Base-by-base conservation (phyloP, 2,329 filamentous ascomycete species). In the Cercospora brassicicola region DNA sequence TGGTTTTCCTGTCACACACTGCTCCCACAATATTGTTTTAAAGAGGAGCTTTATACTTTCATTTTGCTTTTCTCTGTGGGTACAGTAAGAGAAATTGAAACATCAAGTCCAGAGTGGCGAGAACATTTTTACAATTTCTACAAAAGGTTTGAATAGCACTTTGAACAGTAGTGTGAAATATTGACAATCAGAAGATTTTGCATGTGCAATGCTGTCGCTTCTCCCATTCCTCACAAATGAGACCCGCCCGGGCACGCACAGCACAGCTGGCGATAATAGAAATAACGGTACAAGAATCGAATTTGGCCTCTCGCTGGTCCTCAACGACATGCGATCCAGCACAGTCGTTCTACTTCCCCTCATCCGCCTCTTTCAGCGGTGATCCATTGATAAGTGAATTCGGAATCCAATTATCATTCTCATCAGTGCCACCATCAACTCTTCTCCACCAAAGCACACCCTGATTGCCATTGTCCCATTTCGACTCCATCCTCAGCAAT, bases 391-490 rank as follows among this genome's bases (percentile, higher is more conserved):
- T 26, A 15, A 26, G 23, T n/a, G 59, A 11, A 20, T 62, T 53
- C 8, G 36, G 33, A 13, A n/a, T n/a, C 39, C 60, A 62, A 6
- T 30, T 39, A 3, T 45, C 42, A 20, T 62, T 48, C 18, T 48
- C 15, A 20, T 53, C 11, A 2, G 28, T 18, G 3, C 23, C 4
- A 1, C 42, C 59, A 30, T 55, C 60, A 2, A 64, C 61, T 23
- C 48, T 18, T 33, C 48, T n/a, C 64, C 64, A 66, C 64, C 64
- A 66, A 2, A 61, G 28, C 10, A 61, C 56, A n/a, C 56, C 64
- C 48, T 31, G 20, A 51, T 26, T 60, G 11, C 64, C 64, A 61
- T 55, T 28, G 4, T 60, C 64, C 53, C 56, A 30, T 1, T 30
- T 10, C 4, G 64, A 66, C 6, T 66, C 15, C 26, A 66, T 66